A percentile compares a stretch with the other conserved stretches of the same genome.
Conservation (phyloP, 352 stramenopile species). For the Pythium periplocum region DNA sequence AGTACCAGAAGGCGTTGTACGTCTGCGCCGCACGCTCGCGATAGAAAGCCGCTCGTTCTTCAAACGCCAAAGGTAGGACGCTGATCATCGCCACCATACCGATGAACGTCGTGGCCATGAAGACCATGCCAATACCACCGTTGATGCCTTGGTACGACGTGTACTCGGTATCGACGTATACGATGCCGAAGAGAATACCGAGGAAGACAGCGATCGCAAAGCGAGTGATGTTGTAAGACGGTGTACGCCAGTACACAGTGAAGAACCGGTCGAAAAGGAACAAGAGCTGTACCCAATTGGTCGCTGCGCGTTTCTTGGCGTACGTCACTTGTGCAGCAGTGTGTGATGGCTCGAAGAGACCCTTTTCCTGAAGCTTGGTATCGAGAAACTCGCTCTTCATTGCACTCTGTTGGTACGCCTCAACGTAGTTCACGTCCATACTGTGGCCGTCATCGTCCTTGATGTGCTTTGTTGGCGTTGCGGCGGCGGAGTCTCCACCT, state of each 20-base stretch:
- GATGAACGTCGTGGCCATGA: conserved; percentile 81
- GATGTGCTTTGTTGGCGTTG: too few species aligned
- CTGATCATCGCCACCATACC: conserved; percentile 73
- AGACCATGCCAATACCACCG: conserved; percentile 78
- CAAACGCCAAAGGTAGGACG: conserved; percentile 70
- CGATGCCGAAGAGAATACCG: conserved; percentile 70
- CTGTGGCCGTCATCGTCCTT: conserved; percentile 44
- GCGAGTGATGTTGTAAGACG: conserved; percentile 85
- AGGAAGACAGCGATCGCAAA: conserved; percentile 70
- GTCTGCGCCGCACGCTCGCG: conserved; percentile 72
- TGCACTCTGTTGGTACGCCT: conserved; percentile 28
- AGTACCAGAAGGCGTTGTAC: conserved; percentile 67
- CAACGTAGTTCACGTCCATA: conserved; percentile 24
- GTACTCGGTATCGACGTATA: conserved; percentile 52
- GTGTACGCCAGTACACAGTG: conserved; percentile 65
- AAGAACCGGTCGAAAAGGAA: conserved; percentile 48
- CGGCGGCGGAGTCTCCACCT: not conserved
- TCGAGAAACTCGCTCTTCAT: conserved; percentile 23
- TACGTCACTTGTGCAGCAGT: conserved; percentile 25
- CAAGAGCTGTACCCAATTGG: conserved; percentile 27
- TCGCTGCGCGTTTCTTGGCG: conserved; percentile 40
- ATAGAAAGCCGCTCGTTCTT: conserved; percentile 88
- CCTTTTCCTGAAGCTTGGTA: conserved; percentile 17
- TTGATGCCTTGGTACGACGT: conserved; percentile 49
- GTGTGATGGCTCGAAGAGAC: conserved; percentile 25